A percentile compares a stretch with the other conserved stretches of the same genome.
These are phyloP conservation scores for Nicotiana rustica DNA, from an alignment of 305 asterid genomes.

Conservation along the genomic window DNA sequence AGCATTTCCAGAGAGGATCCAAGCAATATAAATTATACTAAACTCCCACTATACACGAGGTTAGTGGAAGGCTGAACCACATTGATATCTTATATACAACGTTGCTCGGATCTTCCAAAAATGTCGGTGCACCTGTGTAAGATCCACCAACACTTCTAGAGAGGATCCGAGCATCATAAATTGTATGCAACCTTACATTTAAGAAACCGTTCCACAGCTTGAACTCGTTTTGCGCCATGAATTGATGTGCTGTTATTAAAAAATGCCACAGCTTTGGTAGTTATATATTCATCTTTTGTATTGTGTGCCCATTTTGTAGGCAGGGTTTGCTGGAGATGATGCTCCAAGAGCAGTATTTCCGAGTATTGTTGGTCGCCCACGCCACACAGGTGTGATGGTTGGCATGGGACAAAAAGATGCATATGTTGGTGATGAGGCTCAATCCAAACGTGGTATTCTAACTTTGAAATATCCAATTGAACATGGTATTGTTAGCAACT, in stretches of 20 bases:
- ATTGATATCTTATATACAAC: background rate
- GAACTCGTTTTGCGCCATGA: background rate
- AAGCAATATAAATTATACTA: background rate
- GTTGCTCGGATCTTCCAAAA: too few species aligned
- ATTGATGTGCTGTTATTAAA: background rate
- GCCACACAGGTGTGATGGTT: constrained; percentile 30
- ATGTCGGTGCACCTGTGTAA: too few species aligned
- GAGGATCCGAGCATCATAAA: too few species aligned
- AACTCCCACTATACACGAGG: background rate
- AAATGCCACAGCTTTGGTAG: background rate
- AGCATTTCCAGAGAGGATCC: too few species aligned
- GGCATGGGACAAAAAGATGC: constrained; percentile 31
- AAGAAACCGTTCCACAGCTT: background rate
- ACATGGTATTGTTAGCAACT: constrained; percentile 29
- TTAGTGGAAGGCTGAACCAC: background rate
- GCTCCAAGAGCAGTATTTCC: constrained; percentile 32
- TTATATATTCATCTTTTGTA: background rate
- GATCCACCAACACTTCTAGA: too few species aligned
- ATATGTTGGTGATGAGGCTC: constrained; percentile 34
- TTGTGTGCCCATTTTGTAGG: background rate
- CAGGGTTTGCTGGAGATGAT: constrained; percentile 34
- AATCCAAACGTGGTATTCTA: constrained; percentile 33
- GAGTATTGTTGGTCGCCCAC: constrained; percentile 34
- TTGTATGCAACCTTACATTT: background rate
- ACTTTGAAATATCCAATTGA: constrained; percentile 31